These are phyloP conservation scores for Rhododendron ovatum DNA, from an alignment of 148 eudicot genomes.

Conservation along the genomic window DNA sequence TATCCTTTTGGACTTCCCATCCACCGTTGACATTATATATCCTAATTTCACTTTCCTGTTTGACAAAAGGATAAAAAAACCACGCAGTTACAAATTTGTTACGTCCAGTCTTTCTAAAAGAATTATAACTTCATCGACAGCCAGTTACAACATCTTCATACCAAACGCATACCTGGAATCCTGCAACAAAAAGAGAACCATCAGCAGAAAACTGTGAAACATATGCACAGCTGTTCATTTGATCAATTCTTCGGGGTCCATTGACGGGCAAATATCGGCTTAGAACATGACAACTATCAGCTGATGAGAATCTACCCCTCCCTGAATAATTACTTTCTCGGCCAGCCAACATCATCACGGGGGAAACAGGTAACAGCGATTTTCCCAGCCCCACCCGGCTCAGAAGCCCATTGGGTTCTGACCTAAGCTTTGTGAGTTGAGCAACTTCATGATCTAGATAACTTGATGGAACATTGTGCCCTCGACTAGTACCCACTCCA, in stretches of 20 bases:
- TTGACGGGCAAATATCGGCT: conserved; percentile 70
- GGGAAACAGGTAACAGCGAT: conserved; percentile 33
- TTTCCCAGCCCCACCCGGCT: conserved; percentile 30
- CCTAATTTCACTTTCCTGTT: conserved; percentile 81
- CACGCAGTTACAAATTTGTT: not conserved
- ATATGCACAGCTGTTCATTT: conserved; percentile 65
- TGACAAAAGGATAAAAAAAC: not conserved
- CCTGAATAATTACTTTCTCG: conserved; percentile 77
- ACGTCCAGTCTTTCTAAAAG: not conserved
- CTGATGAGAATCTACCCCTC: conserved; percentile 58
- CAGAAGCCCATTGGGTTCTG: conserved; percentile 51
- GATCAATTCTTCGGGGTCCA: conserved; percentile 64
- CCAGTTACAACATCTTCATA: not conserved
- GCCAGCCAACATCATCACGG: conserved; percentile 66
- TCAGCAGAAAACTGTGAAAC: conserved; percentile 81
- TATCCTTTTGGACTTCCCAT: conserved; percentile 79
- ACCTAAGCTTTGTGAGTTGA: conserved; percentile 70
- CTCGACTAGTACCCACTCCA: conserved; percentile 18
- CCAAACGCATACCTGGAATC: conserved; percentile 60
- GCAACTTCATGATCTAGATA: conserved; percentile 65
- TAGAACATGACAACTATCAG: conserved; percentile 62
- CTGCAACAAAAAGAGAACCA: conserved; percentile 82
- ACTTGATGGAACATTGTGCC: not conserved
- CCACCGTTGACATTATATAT: conserved; percentile 68
- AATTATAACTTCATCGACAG: not conserved